Evolutionary conservation across 2,329 filamentous ascomycete species (phyloP), one percentile per base, ranked within the genome.

Genomic region (Emydomyces testavorans): DNA sequence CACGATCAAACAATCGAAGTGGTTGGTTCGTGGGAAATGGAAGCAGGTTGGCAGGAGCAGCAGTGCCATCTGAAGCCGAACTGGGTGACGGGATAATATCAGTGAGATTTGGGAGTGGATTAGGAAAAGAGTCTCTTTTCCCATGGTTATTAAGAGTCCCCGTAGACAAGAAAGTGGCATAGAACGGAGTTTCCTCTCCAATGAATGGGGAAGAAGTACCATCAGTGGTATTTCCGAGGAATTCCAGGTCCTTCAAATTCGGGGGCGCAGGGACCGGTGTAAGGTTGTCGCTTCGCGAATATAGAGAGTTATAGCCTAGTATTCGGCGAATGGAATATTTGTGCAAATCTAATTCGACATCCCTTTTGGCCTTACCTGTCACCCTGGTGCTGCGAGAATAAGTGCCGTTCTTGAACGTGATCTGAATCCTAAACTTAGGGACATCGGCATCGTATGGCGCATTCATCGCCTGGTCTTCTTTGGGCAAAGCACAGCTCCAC

Each of bases 151-250:
- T 41, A 48, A 49, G 15, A 61, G 62, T 51, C 53, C 53, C 0
- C 0, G 65, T 54, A 4, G 61, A 67, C 8, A 88, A 67, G 47
- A 94, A 73, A 23, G 80, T 86, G 55, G 94, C 83, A 63, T 83
- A 94, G 65, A 95, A 94, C 0, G 90, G 89, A 0, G 90, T 93
- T 6, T 81, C 76, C 66, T 94, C 89, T 54, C 89, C 89, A 1
- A 81, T 80, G 63, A 90, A 94, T 67, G 35, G 75, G 58, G 74
- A 73, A 10, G 75, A 71, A 52, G 85, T 79, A 0, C 76, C 74
- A 58, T 96, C 90, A 0, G 88, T 94, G 0, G 85, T 89, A 60
- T 88, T 85, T 3, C 89, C 88, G 6, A 95, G 65, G 58, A 95
- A 94, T 52, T 70, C 75, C 65, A 86, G 82, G 51, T 96, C 89